Percentiles rank a stretch among this genome's conserved stretches.
phyloP scores from a whole-genome alignment of 768 basidiomycete genomes.

The Clathrus columnatus region DNA sequence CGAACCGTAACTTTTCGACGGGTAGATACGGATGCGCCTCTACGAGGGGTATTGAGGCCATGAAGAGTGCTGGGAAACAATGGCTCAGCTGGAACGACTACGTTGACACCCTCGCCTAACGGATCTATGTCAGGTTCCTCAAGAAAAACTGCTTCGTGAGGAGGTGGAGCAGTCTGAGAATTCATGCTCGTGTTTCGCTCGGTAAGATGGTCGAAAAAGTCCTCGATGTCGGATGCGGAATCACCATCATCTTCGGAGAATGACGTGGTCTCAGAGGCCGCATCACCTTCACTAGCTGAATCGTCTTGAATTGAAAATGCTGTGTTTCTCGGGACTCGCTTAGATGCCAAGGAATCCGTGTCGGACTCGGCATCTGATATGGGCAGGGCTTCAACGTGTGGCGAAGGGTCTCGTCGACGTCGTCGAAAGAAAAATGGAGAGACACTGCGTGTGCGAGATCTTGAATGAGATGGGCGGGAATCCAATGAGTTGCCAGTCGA shows the following conservation, averaged over 20 bases:
- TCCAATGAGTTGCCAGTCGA: constrained; percentile 34
- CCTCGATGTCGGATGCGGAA: constrained; percentile 13
- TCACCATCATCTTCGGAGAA: constrained; percentile 44
- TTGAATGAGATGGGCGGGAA: constrained; percentile 20
- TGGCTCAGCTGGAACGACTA: constrained; percentile 75
- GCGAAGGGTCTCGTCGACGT: constrained; percentile 47
- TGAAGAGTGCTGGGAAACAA: constrained; percentile 74
- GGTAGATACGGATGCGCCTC: constrained; percentile 26
- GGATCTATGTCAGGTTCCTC: constrained; percentile 57
- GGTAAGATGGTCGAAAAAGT: constrained; percentile 68
- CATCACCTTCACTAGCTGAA: constrained; percentile 58
- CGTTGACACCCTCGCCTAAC: constrained; percentile 86
- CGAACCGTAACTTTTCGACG: constrained; percentile 54
- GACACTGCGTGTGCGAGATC: constrained; percentile 59
- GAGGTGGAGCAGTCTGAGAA: constrained; percentile 36
- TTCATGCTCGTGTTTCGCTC: constrained; percentile 86
- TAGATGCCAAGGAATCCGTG: constrained; percentile 27
- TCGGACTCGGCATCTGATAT: constrained; percentile 55
- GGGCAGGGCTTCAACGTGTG: constrained; percentile 43
- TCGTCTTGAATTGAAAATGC: constrained; percentile 33
- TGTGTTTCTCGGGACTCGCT: constrained; percentile 42
- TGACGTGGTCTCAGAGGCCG: constrained; percentile 40
- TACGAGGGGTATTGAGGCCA: constrained; percentile 24
- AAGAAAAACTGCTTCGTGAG: constrained; percentile 32
- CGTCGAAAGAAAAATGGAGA: constrained; percentile 76